phyloP scores from a whole-genome alignment of 1,284 basidiomycete species.

The Thelephora terrestris region DNA sequence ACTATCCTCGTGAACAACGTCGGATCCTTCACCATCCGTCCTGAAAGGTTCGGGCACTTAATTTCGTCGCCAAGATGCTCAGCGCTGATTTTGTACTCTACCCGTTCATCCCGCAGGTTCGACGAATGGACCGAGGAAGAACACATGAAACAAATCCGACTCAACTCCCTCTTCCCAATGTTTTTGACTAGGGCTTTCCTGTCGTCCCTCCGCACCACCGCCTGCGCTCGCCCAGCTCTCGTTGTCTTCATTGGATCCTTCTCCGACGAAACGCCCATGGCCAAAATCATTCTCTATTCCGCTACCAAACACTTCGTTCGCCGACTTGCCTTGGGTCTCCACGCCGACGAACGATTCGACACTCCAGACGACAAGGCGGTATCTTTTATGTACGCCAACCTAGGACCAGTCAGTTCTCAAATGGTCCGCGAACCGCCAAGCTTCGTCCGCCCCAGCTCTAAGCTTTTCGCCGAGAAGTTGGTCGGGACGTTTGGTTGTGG shows the following conservation, averaged over 20 bases:
- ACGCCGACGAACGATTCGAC: constrained; percentile 18
- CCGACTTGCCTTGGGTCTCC: constrained; percentile 16
- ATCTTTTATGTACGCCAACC: constrained; percentile 15
- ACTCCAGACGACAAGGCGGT: constrained; percentile 12
- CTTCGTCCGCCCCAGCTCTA: constrained; percentile 12
- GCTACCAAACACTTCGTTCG: constrained; percentile 17
- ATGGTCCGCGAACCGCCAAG: constrained; percentile 7
- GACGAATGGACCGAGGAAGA: constrained; percentile 15
- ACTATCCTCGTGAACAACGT: constrained; percentile 23
- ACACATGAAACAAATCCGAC: constrained; percentile 11
- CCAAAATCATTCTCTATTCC: constrained; percentile 17
- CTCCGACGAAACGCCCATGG: constrained; percentile 13
- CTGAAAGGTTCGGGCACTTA: constrained; percentile 9
- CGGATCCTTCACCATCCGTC: constrained; percentile 11
- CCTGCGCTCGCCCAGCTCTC: constrained; percentile 14
- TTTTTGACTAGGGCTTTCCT: constrained; percentile 19
- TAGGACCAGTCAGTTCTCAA: constrained; percentile 15
- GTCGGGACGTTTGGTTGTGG: constrained; percentile 15
- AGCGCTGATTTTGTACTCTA: neutral
- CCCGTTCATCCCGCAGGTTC: constrained; percentile 8
- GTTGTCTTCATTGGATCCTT: constrained; percentile 19
- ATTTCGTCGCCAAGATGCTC: neutral
- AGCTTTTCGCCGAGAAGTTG: constrained; percentile 12
- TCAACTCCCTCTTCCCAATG: constrained; percentile 19
- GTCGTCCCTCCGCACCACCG: constrained; percentile 16